Conservation (phyloP, 176 grass and related monocot species). For the Themeda triandra region DNA sequence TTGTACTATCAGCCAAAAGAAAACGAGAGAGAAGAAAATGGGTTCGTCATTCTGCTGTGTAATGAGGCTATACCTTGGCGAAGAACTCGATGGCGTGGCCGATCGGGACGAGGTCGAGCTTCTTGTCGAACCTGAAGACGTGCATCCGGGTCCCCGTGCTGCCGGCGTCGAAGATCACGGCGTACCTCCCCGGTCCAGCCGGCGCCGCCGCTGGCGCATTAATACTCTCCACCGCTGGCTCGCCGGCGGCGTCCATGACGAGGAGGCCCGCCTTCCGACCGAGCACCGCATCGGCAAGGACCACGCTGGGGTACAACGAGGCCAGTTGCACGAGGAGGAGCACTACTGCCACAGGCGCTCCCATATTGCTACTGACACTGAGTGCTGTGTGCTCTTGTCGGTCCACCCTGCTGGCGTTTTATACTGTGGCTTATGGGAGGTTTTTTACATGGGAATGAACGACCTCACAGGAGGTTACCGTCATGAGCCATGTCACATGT, state of each 20-base stretch:
- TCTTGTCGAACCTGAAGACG: slow-evolving; percentile 9
- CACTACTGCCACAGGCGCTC: not conserved
- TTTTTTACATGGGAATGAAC: not conserved
- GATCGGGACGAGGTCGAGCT: not conserved
- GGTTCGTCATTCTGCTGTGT: not conserved
- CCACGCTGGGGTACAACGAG: not conserved
- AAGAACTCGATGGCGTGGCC: not conserved
- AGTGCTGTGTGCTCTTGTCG: too few species aligned
- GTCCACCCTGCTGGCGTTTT: not conserved
- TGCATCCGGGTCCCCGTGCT: not conserved
- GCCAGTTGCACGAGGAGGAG: not conserved
- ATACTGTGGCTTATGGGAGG: not conserved
- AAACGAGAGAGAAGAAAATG: too few species aligned
- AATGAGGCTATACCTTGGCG: not conserved
- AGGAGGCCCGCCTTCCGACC: not conserved
- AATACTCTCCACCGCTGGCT: too few species aligned
- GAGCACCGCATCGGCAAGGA: not conserved
- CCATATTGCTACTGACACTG: not conserved
- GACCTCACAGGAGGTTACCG: too few species aligned
- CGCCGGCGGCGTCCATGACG: not conserved
- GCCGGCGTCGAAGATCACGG: slow-evolving; percentile 11
- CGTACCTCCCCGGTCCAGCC: slow-evolving; percentile 5
- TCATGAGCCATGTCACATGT: too few species aligned
- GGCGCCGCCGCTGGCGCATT: too few species aligned
- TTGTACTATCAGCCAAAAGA: not conserved